Percentiles rank a stretch among this genome's conserved stretches.
These are phyloP conservation scores for Scytalidium sp. DNA, from an alignment of 2,329 filamentous ascomycete genomes.

Conservation along the genomic window DNA sequence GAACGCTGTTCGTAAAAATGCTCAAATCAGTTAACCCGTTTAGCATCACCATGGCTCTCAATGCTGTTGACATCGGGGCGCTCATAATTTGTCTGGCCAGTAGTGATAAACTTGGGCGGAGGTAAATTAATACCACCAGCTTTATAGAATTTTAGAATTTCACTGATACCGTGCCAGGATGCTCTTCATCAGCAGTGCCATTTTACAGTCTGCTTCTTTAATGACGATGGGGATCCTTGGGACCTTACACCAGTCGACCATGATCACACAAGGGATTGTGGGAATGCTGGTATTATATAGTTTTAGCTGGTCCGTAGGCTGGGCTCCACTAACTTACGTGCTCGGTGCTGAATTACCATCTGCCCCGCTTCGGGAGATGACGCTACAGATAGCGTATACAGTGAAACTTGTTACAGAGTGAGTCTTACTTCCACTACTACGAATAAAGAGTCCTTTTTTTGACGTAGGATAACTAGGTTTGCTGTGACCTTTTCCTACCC, in stretches of 20 bases:
- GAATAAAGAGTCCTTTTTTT: background rate
- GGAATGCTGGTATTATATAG: conserved; percentile 30
- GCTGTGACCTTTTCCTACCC: conserved; percentile 33
- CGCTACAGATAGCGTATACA: conserved; percentile 7
- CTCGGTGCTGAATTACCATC: conserved; percentile 20
- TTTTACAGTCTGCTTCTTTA: conserved; percentile 26
- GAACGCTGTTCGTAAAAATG: conserved; percentile 7
- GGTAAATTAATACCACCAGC: background rate
- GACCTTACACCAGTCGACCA: conserved; percentile 13
- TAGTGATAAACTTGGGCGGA: conserved; percentile 3
- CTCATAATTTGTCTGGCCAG: background rate
- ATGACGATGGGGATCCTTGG: conserved; percentile 36
- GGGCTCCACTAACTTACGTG: conserved; percentile 33
- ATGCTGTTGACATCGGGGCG: background rate
- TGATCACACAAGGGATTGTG: conserved; percentile 26
- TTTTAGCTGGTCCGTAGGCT: conserved; percentile 29
- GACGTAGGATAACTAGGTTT: conserved; percentile 7
- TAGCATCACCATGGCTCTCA: conserved; percentile 1
- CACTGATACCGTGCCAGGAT: conserved; percentile 9
- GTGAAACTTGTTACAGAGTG: background rate
- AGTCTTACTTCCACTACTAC: background rate
- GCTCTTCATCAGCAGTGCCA: conserved; percentile 23
- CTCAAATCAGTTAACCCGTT: conserved; percentile 8
- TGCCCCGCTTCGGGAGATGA: conserved; percentile 26
- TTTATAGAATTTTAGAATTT: background rate